Evolutionary conservation across 2,329 filamentous ascomycete genomes (phyloP), one percentile per base, ranked within the genome.

Genomic region (Trichoderma polysporum): DNA sequence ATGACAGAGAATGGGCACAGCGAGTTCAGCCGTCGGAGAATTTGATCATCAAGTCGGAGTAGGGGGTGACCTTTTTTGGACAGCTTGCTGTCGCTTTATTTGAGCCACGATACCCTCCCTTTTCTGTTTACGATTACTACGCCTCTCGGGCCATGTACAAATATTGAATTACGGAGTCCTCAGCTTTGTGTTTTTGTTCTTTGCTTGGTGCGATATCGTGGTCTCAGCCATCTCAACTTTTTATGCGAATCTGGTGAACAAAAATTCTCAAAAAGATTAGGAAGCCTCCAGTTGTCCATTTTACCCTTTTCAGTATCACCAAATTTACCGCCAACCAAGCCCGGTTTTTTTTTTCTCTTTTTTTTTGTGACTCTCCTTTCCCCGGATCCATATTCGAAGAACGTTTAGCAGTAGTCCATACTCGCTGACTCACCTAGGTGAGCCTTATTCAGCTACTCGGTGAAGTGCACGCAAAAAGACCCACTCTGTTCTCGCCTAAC

Each of bases 1-100:
- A 33, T 47, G 17, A 68, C 66, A 89, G 87, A 27, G 87, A 89
- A 79, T 91, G 88, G 88, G 89, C 88, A 41, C 88, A 90, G 74
- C 81, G 88, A 66, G 87, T 89, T 47, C 82, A 82, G 67, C 82
- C 86, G 27, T 82, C 84, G 2, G 89, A 91, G 47, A 85, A 85
- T 66, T 79, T 91, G 68, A 90, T 91, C 72, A 73, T 81, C 61
- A 90, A 88, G 76, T 80, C 79, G 52, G 76, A 78, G 68, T 77
- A 76, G 49, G 60, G 59, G 29, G 35, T 45, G 22, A 3, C 4
- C 22, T 45, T 35, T 31, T 58, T 35, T 50, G 56, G 54, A 47
- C 29, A 53, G 60, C 64, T 67, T 64, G 39, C 47, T 50, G 37
- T 53, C 66, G 57, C 52, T 62, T 65, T 45, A 37, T 66, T 61